Base-by-base conservation (phyloP, 139 green algal genomes). In the Auxenochlorella pyrenoidosa region DNA sequence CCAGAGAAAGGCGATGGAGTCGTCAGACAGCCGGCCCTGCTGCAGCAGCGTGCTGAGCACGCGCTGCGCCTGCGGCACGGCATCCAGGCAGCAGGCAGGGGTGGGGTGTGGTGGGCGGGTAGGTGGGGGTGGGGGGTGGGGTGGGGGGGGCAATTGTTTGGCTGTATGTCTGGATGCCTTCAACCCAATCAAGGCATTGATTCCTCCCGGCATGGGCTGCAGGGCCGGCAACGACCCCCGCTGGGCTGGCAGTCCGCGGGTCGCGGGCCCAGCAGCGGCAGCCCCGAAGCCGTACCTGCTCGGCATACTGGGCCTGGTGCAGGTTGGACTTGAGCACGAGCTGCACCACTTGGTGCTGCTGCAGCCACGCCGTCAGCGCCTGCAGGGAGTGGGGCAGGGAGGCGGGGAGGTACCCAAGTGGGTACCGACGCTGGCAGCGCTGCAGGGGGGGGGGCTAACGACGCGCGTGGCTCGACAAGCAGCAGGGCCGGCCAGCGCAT, bases 271-370 rank as follows among this genome's bases (percentile, higher is more conserved):
- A n/a, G n/a, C 5, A 41, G 32, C 30, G 8, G 8, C 32, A 73
- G 32, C 72, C 47, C 47, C 41, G 5, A 43, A 22, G 15, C 19
- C 87, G 79, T 82, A 97, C 95, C 92, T 95, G 90, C 3, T 98
- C 94, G 6, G 95, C 91, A 73, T 98, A 98, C 91, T 99, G 96
- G 47, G 91, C 91, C 89, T 98, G 95, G 86, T 99, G 96, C 83
- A 99, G 89, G 90, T 98, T 96, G 71, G 91, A 90, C 5, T 94
- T 91, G 79, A 98, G 90, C 79, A 98, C 91, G 79, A 90, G 86
- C 41, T 89, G 82, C 32, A 98, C 91, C 28, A 98, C 89, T 47
- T 92, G 75, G 15, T 95, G 73, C 59, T 89, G 5, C 21, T 93
- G 63, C 88, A 98, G 85, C 96, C 96, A 98, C 18, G 68, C 51